phyloP scores from a whole-genome alignment of 1,284 basidiomycete species.

The Ganoderma sinense region DNA sequence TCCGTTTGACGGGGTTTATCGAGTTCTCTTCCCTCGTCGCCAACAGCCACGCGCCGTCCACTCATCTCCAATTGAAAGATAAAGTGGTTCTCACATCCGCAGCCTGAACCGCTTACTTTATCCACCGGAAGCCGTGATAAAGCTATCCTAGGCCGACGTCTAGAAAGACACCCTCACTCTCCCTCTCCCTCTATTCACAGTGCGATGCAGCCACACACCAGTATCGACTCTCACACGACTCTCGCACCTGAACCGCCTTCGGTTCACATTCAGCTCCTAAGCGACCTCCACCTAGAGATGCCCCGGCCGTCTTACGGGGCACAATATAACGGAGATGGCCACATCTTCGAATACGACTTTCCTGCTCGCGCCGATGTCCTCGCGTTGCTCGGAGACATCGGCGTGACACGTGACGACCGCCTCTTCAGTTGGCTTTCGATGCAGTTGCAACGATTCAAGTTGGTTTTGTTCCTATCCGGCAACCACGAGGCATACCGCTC shows the following conservation, averaged over 20 bases:
- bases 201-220: not conserved
- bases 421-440: slow-evolving; percentile 44
- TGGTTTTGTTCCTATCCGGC: slow-evolving; percentile 45
- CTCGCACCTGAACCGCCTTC: not conserved
- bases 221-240: not conserved
- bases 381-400: slow-evolving; percentile 49
- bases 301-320: not conserved
- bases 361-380: slow-evolving; percentile 41
- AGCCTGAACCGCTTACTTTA: not conserved
- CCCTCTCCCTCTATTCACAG: not conserved
- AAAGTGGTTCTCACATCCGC: not conserved
- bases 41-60: not conserved
- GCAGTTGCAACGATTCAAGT: slow-evolving; percentile 43
- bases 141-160: not conserved
- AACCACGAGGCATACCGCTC: slow-evolving; percentile 43
- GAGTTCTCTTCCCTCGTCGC: not conserved
- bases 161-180: not conserved
- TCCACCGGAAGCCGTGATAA: not conserved
- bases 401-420: slow-evolving; percentile 40
- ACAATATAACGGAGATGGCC: not conserved
- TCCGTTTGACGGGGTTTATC: not conserved
- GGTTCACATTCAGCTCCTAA: slow-evolving; percentile 38
- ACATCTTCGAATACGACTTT: slow-evolving; percentile 39
- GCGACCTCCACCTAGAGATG: slow-evolving; percentile 48
- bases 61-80: not conserved